Conservation (phyloP, 2,329 filamentous ascomycete species). For the Colletotrichum kahawae region DNA sequence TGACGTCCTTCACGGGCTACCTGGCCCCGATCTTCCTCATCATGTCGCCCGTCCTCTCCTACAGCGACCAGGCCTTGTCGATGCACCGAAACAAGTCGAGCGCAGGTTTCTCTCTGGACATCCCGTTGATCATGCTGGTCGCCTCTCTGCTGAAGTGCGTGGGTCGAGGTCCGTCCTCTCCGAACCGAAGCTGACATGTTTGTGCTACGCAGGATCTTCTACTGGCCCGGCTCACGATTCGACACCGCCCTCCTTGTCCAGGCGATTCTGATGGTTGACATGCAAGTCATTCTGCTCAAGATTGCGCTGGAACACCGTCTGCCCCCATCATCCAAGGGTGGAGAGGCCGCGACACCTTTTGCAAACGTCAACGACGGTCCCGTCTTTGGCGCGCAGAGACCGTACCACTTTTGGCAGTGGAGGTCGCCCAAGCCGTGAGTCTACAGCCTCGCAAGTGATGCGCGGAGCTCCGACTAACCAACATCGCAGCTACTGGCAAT, state of each 20-base stretch:
- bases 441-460: neutral
- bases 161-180: neutral
- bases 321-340: conserved; percentile 61
- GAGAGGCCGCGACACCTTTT: conserved; percentile 68
- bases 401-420: conserved; percentile 87
- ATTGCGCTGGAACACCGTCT: conserved; percentile 73
- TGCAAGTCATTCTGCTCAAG: conserved; percentile 69
- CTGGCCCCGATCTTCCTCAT: conserved; percentile 68
- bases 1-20: conserved; percentile 57
- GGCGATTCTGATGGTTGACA: conserved; percentile 67
- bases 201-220: conserved; percentile 62
- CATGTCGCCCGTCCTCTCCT: conserved; percentile 67
- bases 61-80: conserved; percentile 68
- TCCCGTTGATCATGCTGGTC: conserved; percentile 74
- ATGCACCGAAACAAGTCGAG: conserved; percentile 70
- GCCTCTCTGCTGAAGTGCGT: conserved; percentile 68
- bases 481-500: conserved; percentile 73
- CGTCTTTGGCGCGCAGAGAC: conserved; percentile 54
- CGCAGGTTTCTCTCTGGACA: conserved; percentile 73
- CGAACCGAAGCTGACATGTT: conserved; percentile 7
- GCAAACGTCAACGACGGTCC: conserved; percentile 48
- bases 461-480: neutral
- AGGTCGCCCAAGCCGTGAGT: conserved; percentile 69
- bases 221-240: conserved; percentile 71
- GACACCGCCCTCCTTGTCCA: conserved; percentile 68